Base-by-base conservation (phyloP, 2,329 filamentous ascomycete genomes). In the Pleoardoris graminearum region DNA sequence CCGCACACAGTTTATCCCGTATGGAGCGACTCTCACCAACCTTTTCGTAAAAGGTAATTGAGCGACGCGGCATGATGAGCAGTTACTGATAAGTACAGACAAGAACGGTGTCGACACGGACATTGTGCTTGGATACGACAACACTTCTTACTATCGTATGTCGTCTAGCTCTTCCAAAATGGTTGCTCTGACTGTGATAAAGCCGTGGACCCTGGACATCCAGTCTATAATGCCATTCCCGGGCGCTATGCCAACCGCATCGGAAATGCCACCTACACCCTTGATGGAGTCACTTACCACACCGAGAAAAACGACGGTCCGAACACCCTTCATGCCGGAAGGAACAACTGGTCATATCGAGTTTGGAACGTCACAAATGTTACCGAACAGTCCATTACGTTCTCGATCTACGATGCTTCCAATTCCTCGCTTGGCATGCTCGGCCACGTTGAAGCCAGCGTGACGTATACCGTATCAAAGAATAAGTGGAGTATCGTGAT, bases 241-340 rank as follows among this genome's bases (percentile, higher is more conserved):
- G 68, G 68, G 21, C 60, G 64, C 25, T 71, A 71, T 45, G 66
- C 63, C 32, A 70, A 70, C 35, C 67, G 68, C n/a, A 71, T 71
- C 50, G 66, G 68, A 25, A 66, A 67, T n/a, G 68, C 56, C 14
- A 58, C 58, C 21, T 71, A 67, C 55, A 57, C 54, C 4, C 61
- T 71, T 32, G 67, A 68, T 54, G 60, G 63, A 17, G 54, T 61
- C 8, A 67, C 61, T 1, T 70, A 71, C 53, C 48, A 65, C 25
- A 65, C 61, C 2, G 50, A 62, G 36, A 55, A 61, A 51, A 71
- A 71, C 35, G 68, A 71, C 48, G 68, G 68, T 2, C 63, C 67
- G 8, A 71, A 71, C 55, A 71, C 68, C 0, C 58, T 71, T 19
- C 68, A 71, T 52, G 65, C 66, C 49, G 68, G 68, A 19, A 64